Percentiles rank a stretch among this genome's conserved stretches.
Evolutionary conservation across 2,329 filamentous ascomycete genomes (phyloP).

Genomic region (Podosphaera aphanis): DNA sequence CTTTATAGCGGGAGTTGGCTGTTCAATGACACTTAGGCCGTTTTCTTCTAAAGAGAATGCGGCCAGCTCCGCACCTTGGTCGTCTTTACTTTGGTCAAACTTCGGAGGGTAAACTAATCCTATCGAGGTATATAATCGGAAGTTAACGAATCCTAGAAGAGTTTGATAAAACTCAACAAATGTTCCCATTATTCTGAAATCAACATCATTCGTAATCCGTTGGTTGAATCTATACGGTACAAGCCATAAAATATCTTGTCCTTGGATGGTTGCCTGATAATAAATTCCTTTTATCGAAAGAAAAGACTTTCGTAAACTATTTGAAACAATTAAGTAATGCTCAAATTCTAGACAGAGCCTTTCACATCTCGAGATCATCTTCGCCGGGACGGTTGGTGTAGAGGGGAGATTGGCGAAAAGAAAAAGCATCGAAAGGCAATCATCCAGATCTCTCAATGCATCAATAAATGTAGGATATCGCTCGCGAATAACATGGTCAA

Average conservation of each 20-base stretch:
- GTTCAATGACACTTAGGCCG: constrained; percentile 29
- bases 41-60: constrained; percentile 79
- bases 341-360: constrained; percentile 86
- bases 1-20: constrained; percentile 27
- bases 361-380: constrained; percentile 90
- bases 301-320: constrained; percentile 86
- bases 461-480: constrained; percentile 94
- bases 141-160: constrained; percentile 86
- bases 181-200: constrained; percentile 97
- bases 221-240: constrained; percentile 98
- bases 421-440: constrained; percentile 91
- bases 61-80: constrained; percentile 68
- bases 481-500: constrained; percentile 95
- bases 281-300: constrained; percentile 98
- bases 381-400: constrained; percentile 68
- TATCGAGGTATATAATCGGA: constrained; percentile 71
- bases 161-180: constrained; percentile 99
- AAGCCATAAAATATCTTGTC: constrained; percentile 89
- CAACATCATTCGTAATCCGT: constrained; percentile 74
- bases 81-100: constrained; percentile 70
- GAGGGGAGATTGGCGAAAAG: constrained; percentile 92
- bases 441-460: constrained; percentile 80
- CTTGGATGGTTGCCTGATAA: constrained; percentile 92
- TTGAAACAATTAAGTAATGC: constrained; percentile 84
- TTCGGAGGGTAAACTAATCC: constrained; percentile 90